Percentiles rank a stretch among this genome's conserved stretches.
These are phyloP conservation scores for Ustilago tritici DNA, from an alignment of 1,284 basidiomycete species.

Conservation along the genomic window DNA sequence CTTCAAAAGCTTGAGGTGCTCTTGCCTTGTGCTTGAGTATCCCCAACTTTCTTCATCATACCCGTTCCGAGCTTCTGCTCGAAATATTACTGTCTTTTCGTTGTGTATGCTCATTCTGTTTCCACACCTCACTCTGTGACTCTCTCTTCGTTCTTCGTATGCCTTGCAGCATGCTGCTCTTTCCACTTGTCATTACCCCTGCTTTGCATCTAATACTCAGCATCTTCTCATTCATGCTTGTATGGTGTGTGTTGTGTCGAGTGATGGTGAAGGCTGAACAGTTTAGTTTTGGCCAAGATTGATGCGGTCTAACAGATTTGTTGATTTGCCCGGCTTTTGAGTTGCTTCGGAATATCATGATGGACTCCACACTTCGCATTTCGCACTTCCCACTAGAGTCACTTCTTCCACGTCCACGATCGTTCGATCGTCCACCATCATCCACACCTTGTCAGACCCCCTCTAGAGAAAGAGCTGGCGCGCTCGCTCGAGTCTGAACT, in stretches of 20 bases:
- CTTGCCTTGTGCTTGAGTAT: too few species aligned
- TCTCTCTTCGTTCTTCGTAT: slow-evolving; percentile 3
- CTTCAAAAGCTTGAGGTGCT: too few species aligned
- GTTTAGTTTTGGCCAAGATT: background rate
- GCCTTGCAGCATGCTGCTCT: slow-evolving; percentile 8
- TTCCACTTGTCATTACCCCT: background rate
- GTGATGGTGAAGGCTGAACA: background rate
- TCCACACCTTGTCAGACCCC: background rate
- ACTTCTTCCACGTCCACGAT: background rate
- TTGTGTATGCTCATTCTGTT: slow-evolving; percentile 5
- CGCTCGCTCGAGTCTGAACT: background rate
- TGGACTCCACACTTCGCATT: slow-evolving; percentile 8
- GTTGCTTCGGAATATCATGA: slow-evolving; percentile 11
- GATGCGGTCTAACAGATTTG: background rate
- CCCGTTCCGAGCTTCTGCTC: slow-evolving; percentile 15
- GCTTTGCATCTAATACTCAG: background rate
- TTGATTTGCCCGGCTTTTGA: slow-evolving; percentile 1
- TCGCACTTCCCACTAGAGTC: background rate
- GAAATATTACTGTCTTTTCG: slow-evolving; percentile 28
- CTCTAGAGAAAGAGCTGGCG: background rate
- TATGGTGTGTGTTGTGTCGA: background rate
- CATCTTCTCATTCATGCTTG: slow-evolving; percentile 4
- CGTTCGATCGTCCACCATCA: background rate
- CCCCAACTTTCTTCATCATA: slow-evolving; percentile 10
- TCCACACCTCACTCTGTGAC: slow-evolving; percentile 3